These are phyloP conservation scores for Colletotrichum sidae DNA, from an alignment of 2,329 filamentous ascomycete genomes.

Conservation along the genomic window DNA sequence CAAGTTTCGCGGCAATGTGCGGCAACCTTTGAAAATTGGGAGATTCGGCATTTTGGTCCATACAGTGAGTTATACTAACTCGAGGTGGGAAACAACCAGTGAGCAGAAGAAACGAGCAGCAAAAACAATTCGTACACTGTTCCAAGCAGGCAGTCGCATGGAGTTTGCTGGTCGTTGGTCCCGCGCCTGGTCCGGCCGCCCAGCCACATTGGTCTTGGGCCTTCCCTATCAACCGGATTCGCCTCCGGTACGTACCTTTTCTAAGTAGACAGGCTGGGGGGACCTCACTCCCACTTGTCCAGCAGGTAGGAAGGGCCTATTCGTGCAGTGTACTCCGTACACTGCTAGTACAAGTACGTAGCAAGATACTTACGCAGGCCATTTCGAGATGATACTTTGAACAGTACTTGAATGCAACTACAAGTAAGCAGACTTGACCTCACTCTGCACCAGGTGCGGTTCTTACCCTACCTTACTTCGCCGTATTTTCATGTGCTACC, in stretches of 20 bases:
- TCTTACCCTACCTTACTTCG: too few species aligned
- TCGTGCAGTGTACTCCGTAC: too few species aligned
- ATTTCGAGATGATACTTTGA: too few species aligned
- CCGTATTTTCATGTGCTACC: too few species aligned
- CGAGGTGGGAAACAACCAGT: neutral
- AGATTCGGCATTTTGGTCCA: too few species aligned
- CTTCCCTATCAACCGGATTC: conserved; percentile 12
- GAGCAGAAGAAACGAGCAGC: neutral
- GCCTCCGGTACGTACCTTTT: conserved; percentile 23
- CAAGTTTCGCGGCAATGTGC: neutral
- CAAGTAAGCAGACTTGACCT: too few species aligned
- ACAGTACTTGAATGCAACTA: too few species aligned
- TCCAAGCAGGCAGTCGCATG: neutral
- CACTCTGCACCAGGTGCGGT: too few species aligned
- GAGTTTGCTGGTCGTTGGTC: conserved; percentile 13
- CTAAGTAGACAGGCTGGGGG: neutral
- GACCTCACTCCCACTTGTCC: conserved; percentile 3
- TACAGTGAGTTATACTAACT: too few species aligned
- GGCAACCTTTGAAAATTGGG: neutral
- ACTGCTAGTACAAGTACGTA: too few species aligned
- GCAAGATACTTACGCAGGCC: too few species aligned
- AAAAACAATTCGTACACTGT: neutral
- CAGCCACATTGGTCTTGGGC: conserved; percentile 28
- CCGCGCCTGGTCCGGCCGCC: conserved; percentile 19
- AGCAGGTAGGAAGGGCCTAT: neutral